These are phyloP conservation scores for Kregervanrija fluxuum DNA, from an alignment of 805 yeast species.

Conservation along the genomic window DNA sequence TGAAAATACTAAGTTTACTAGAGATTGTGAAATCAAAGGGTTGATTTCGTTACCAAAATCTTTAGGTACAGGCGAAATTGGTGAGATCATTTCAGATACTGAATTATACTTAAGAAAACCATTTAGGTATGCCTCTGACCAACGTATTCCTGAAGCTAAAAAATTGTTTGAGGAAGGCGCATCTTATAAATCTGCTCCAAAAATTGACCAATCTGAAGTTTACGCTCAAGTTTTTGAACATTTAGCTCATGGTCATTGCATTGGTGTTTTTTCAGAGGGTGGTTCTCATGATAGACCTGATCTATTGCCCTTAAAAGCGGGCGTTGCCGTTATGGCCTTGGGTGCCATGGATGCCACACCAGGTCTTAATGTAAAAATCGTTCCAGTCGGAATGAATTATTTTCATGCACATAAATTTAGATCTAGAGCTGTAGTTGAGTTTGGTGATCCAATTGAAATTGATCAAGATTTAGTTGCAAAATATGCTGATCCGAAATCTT, in stretches of 20 bases:
- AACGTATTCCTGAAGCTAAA: slow-evolving; percentile 33
- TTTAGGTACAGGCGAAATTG: slow-evolving; percentile 68
- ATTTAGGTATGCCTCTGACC: slow-evolving; percentile 36
- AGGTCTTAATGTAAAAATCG: slow-evolving; percentile 70
- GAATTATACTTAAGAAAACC: slow-evolving; percentile 64
- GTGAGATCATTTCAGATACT: slow-evolving; percentile 62
- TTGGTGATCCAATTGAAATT: slow-evolving; percentile 80
- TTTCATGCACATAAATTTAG: slow-evolving; percentile 94
- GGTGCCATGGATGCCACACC: slow-evolving; percentile 85
- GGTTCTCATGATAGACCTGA: slow-evolving; percentile 96
- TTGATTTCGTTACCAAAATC: slow-evolving; percentile 71
- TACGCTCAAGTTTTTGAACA: slow-evolving; percentile 82
- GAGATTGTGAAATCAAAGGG: slow-evolving; percentile 58
- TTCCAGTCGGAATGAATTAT: slow-evolving; percentile 97
- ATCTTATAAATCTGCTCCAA: slow-evolving; percentile 64
- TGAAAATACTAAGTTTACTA: slow-evolving; percentile 48
- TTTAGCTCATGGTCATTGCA: slow-evolving; percentile 67
- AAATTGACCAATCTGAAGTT: slow-evolving; percentile 79
- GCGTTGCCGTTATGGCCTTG: slow-evolving; percentile 96
- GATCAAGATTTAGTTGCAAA: slow-evolving; percentile 51
- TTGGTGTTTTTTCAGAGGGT: slow-evolving; percentile 97
- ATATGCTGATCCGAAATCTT: slow-evolving; percentile 52
- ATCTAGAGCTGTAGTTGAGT: slow-evolving; percentile 91
- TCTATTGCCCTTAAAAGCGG: slow-evolving; percentile 87
- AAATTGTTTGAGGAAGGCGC: slow-evolving; percentile 45